Evolutionary conservation across 352 stramenopile species (phyloP).

Genomic region (Phytophthora citricola): DNA sequence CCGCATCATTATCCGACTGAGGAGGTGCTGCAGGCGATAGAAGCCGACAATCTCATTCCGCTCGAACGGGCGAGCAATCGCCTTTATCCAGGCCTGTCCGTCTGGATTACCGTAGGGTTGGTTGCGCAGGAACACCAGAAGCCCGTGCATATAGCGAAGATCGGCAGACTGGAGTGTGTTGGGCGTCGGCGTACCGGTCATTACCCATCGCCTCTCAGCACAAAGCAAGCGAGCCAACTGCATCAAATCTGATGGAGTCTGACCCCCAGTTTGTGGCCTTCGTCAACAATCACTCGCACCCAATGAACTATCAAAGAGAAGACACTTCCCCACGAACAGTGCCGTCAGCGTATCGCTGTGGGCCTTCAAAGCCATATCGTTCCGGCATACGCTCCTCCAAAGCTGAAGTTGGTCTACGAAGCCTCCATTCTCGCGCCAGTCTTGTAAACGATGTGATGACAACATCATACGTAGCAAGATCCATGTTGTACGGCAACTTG

Average conservation of each 20-base stretch:
- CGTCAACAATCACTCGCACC: constrained; percentile 95
- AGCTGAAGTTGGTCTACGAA: constrained; percentile 58
- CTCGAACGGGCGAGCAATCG: constrained; percentile 81
- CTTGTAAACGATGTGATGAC: constrained; percentile 80
- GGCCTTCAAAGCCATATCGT: constrained; percentile 72
- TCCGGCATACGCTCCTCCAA: constrained; percentile 71
- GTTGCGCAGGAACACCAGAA: constrained; percentile 93
- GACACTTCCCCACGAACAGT: constrained; percentile 59
- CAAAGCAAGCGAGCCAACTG: constrained; percentile 83
- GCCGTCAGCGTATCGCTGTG: constrained; percentile 64
- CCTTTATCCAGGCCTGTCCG: constrained; percentile 77
- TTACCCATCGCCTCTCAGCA: constrained; percentile 94
- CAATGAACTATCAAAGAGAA: constrained; percentile 73
- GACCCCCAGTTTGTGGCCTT: constrained; percentile 94
- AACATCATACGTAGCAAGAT: constrained; percentile 70
- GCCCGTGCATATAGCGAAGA: constrained; percentile 89
- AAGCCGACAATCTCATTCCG: constrained; percentile 59
- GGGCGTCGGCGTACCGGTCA: constrained; percentile 97
- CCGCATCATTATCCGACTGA: constrained; percentile 94
- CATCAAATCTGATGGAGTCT: constrained; percentile 71
- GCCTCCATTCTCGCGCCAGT: constrained; percentile 71
- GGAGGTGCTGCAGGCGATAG: constrained; percentile 79
- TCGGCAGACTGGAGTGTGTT: constrained; percentile 87
- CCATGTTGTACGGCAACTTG: constrained; percentile 43
- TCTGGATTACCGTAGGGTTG: constrained; percentile 81